These are phyloP conservation scores for Chlorokybus atmophyticus DNA, from an alignment of 139 green algal species.

Conservation along the genomic window DNA sequence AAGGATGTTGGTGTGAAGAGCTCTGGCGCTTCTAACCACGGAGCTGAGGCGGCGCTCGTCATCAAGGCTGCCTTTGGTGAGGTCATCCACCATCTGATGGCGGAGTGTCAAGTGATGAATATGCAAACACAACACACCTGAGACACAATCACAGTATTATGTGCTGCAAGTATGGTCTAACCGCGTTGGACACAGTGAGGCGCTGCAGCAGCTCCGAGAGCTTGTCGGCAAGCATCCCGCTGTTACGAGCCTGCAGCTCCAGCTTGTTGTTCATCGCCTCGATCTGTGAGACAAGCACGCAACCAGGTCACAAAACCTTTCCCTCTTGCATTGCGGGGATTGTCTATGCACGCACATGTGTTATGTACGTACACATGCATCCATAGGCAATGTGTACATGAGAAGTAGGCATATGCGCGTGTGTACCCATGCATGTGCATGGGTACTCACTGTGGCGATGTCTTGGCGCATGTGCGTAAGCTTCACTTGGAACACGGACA, in stretches of 20 bases:
- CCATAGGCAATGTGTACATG: background rate
- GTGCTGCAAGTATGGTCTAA: too few species aligned
- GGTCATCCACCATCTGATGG: too few species aligned
- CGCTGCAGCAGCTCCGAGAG: constrained; percentile 20
- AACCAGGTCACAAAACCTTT: too few species aligned
- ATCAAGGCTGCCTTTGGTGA: too few species aligned
- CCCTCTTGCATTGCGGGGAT: too few species aligned
- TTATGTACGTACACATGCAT: background rate
- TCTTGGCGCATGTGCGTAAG: constrained; percentile 29
- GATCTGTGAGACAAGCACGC: constrained; percentile 5
- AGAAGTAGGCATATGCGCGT: background rate
- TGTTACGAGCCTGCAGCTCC: constrained; percentile 26
- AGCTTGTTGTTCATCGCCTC: constrained; percentile 30
- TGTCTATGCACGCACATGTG: background rate
- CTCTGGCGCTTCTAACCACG: too few species aligned
- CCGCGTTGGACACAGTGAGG: constrained; percentile 6
- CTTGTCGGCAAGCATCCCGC: constrained; percentile 22
- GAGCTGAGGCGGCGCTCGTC: too few species aligned
- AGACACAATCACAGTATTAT: too few species aligned
- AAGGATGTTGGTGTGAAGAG: too few species aligned
- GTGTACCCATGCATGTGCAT: constrained; percentile 3
- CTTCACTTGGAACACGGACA: constrained; percentile 29
- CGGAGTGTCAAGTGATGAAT: too few species aligned
- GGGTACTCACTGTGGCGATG: constrained; percentile 17
- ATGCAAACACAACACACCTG: too few species aligned